Evolutionary conservation across 2,329 filamentous ascomycete species (phyloP), one percentile per base, ranked within the genome.

Genomic region (Colletotrichum costaricense): DNA sequence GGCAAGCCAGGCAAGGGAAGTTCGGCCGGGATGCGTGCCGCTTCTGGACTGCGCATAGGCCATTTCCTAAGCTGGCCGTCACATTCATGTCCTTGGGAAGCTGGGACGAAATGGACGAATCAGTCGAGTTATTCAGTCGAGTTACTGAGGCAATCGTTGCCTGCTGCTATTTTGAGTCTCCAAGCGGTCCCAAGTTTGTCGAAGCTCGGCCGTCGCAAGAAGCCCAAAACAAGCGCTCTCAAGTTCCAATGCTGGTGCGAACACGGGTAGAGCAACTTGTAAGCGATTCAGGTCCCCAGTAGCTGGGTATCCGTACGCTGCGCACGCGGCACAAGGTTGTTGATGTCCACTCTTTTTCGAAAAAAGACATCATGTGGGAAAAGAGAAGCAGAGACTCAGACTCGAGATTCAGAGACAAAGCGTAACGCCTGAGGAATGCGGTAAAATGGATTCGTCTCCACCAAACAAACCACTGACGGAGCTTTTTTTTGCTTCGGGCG

Each of bases 381-480:
- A 38, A 58, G 24, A 35, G 22, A 35, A 42, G 35, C 58, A 46
- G 65, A 64, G 49, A 70, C 56, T 42, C 38, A 42, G 38, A 42
- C 38, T 42, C 38, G 24, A 35, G 22, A 28, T 33, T 26, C 58
- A 46, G 57, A 64, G 49, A 70, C 56, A 62, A 70, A 42, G 71
- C 71, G 71, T 73, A 73, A 70, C 71, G 71, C 71, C 62, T 57
- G 67, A 71, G 71, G 56, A 71, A 70, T 64, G 71, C 60, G 33
- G 60, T 35, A 46, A 62, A 28, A 65, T 52, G 67, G 67, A 52
- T 56, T 71, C 60, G 56, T 65, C 67, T 24, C 67, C 60, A 58
- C 71, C 67, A 70, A 73, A 71, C 62, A 73, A 73, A 56, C 67
- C 60, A 28, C 67, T 57, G 42, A 59, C 66, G 70, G 70, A 65